Evolutionary conservation across 2,329 filamentous ascomycete genomes (phyloP), one percentile per base, ranked within the genome.

Genomic region (Paracoccidioides brasiliensis): DNA sequence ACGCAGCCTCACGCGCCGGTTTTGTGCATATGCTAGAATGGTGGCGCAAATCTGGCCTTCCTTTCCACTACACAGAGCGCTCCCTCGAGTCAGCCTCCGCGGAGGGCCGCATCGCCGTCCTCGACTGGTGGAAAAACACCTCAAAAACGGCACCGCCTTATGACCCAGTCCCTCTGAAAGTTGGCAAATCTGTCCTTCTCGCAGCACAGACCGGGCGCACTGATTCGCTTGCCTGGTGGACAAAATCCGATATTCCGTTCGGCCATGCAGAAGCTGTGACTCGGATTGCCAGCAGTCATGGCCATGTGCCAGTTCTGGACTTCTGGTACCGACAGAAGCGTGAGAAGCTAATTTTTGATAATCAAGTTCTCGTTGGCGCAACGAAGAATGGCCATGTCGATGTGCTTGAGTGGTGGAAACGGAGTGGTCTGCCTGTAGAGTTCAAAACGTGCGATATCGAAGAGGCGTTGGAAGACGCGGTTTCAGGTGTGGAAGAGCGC

Each of bases 401-500:
- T 40, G 89, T 95, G 28, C 74, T 97, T 6, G 88, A 95, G 67
- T 96, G 91, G 91, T 96, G 91, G 90, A 86, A 87, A 65, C 78
- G 78, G 37, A 76, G 72, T 40, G 82, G 83, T 0, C 78, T 90
- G 62, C 79, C 81, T 53, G 90, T 96, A 32, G 89, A 95, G 69
- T 96, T 95, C 71, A 90, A 91, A 69, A 95, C 89, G 0, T 95
- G 90, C 69, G 90, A 95, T 69, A 93, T 97, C 58, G 90, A 96
- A 68, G 91, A 96, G 71, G 90, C 90, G 0, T 77, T 96, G 42
- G 90, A 96, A 68, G 90, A 95, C 67, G 88, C 88, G 28, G 80
- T 91, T 3, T 80, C 81, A 41, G 80, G 76, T 4, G 83, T 85
- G 55, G 85, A 89, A 59, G 81, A 83, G 60, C 79, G 80, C 41